Evolutionary conservation across 1,139 yeast species (phyloP).

Genomic region (Hansenula anomala): DNA sequence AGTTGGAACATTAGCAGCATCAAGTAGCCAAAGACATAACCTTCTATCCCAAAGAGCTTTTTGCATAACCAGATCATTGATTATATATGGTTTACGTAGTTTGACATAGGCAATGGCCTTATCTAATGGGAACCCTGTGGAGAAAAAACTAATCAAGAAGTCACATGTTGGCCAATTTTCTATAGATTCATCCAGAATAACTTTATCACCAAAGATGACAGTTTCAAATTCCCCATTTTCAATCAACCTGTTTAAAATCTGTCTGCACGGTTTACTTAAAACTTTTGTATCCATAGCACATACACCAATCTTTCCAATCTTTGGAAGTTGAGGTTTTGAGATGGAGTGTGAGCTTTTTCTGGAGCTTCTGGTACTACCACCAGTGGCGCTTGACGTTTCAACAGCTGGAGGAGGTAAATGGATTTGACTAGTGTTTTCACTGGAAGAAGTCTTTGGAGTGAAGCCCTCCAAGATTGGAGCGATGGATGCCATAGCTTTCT

Average conservation of each 20-base stretch:
- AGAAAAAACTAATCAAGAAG: conserved; percentile 85
- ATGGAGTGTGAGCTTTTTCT: conserved; percentile 26
- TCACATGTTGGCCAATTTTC: conserved; percentile 99
- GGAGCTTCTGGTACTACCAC: conserved; percentile 23
- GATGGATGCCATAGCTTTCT: conserved; percentile 67
- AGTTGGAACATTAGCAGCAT: conserved; percentile 80
- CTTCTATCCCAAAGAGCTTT: conserved; percentile 96
- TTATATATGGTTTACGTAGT: conserved; percentile 81
- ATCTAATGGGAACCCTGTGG: conserved; percentile 94
- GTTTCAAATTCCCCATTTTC: conserved; percentile 97
- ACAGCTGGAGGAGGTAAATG: conserved; percentile 30
- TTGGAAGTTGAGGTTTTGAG: conserved; percentile 49
- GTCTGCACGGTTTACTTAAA: conserved; percentile 91
- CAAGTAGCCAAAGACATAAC: conserved; percentile 75
- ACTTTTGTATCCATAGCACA: conserved; percentile 99
- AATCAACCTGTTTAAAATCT: conserved; percentile 79
- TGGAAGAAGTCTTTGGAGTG: conserved; percentile 65
- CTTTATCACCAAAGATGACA: conserved; percentile 95
- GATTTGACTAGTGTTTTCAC: conserved; percentile 39
- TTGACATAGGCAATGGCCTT: conserved; percentile 91
- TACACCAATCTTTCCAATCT: conserved; percentile 91
- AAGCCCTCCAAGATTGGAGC: conserved; percentile 74
- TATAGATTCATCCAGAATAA: conserved; percentile 84
- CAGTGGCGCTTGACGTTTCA: conserved; percentile 17
- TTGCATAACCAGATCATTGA: conserved; percentile 88